Evolutionary conservation across 2,329 filamentous ascomycete species (phyloP).

Genomic region (Fusarium longipes): DNA sequence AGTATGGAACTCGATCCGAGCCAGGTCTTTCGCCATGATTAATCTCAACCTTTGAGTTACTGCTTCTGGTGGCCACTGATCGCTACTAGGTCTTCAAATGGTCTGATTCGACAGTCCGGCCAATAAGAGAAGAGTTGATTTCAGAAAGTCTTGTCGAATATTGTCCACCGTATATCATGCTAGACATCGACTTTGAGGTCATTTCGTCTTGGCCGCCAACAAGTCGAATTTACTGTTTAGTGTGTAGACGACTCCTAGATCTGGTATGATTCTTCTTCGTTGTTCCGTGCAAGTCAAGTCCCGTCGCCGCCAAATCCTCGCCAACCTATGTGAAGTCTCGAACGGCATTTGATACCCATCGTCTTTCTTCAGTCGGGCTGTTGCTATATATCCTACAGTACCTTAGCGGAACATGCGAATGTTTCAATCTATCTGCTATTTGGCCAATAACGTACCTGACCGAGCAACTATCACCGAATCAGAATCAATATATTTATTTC

Average conservation of each 20-base stretch:
- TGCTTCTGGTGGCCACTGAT: conserved; percentile 11
- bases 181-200: too few species aligned
- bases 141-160: neutral
- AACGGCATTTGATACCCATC: neutral
- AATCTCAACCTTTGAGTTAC: conserved; percentile 26
- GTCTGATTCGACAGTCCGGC: conserved; percentile 10
- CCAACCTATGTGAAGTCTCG: neutral
- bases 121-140: neutral
- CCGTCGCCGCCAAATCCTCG: neutral
- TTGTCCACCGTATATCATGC: neutral
- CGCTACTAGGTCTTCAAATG: conserved; percentile 15
- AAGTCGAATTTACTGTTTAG: neutral
- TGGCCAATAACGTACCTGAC: neutral
- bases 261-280: neutral
- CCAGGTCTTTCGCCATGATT: conserved; percentile 6
- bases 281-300: neutral
- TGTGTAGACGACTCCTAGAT: neutral
- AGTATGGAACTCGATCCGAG: neutral
- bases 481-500: neutral
- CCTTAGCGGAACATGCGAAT: neutral
- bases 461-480: neutral
- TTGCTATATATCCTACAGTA: neutral
- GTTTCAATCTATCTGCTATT: neutral
- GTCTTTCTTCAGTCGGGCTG: neutral
- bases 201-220: neutral